phyloP scores from a whole-genome alignment of 257 asterid species.

The Ehretia macrophylla region DNA sequence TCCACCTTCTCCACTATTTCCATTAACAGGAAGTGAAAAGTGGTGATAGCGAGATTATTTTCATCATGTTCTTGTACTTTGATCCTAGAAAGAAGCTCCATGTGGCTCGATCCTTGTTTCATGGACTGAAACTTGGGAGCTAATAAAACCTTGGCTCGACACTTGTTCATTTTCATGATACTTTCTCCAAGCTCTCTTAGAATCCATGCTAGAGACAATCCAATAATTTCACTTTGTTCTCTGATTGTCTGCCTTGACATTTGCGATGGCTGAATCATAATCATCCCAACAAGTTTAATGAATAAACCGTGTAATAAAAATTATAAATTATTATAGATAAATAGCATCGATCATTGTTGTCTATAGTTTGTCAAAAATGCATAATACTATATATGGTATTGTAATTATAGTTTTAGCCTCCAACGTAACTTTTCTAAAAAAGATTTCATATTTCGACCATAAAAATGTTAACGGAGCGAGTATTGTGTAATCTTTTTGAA shows the following conservation, averaged over 20 bases:
- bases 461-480: no score
- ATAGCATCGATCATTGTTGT: no score
- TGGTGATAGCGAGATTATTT: slow-evolving; percentile 39
- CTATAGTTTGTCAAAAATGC: no score
- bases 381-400: no score
- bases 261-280: slow-evolving; percentile 50
- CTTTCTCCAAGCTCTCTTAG: slow-evolving; percentile 68
- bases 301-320: not conserved
- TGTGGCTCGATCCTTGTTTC: slow-evolving; percentile 34
- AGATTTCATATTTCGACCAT: no score
- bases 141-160: slow-evolving; percentile 35
- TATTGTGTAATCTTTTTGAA: no score
- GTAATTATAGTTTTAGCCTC: no score
- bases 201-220: slow-evolving; percentile 36
- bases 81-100: slow-evolving; percentile 15
- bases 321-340: not conserved
- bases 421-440: no score
- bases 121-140: slow-evolving; percentile 40
- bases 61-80: slow-evolving; percentile 32
- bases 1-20: slow-evolving; percentile 67
- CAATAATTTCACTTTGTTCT: slow-evolving; percentile 49
- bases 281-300: no score
- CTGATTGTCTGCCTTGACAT: slow-evolving; percentile 31
- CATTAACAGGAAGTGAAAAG: slow-evolving; percentile 45
- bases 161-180: slow-evolving; percentile 50